Conservation (phyloP, 139 green algal genomes). For the Dunaliella primolecta region DNA sequence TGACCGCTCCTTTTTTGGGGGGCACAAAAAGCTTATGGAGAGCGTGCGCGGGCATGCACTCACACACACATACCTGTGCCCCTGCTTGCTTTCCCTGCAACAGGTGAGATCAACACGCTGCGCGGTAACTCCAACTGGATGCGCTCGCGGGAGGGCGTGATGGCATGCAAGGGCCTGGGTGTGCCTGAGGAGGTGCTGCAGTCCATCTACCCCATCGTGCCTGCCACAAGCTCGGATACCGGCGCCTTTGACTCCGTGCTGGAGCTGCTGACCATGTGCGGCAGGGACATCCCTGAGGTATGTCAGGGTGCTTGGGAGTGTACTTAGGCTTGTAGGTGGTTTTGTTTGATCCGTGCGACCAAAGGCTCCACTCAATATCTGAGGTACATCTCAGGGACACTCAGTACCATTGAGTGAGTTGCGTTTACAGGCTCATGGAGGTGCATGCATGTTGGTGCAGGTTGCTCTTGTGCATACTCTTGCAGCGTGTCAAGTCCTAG, state of each 20-base stretch:
- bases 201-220: conserved; percentile 80
- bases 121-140: conserved; percentile 88
- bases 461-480: no score
- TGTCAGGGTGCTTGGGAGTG: background rate
- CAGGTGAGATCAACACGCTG: conserved; percentile 80
- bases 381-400: no score
- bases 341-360: no score
- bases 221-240: conserved; percentile 75
- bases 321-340: conserved; percentile 1
- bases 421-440: background rate
- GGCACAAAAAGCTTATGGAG: no score
- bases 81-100: no score
- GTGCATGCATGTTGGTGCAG: conserved; percentile 8
- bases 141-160: conserved; percentile 83
- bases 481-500: no score
- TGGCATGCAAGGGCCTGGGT: conserved; percentile 70
- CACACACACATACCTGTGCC: no score
- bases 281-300: conserved; percentile 79
- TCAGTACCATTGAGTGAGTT: background rate
- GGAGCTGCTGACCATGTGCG: conserved; percentile 81
- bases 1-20: no score
- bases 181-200: conserved; percentile 51
- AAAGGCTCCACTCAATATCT: no score
- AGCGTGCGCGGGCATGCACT: no score
- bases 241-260: conserved; percentile 87